Base-by-base conservation (phyloP, 371 early-diverging fungal genomes). In the Paraphysoderma sedebokerense region DNA sequence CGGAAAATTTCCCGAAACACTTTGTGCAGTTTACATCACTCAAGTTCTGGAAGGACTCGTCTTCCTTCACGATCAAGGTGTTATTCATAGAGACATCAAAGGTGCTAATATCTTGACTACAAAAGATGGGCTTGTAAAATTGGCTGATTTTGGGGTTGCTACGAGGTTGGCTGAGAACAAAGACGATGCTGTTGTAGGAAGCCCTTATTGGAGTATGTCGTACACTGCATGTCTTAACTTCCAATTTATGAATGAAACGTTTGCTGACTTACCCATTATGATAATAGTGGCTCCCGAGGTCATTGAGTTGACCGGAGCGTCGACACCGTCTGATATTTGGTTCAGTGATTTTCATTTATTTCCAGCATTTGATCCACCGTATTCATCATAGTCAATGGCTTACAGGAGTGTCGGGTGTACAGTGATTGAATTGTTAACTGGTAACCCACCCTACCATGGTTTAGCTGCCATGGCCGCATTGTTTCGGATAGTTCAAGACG, bases 391-490 rank as follows among this genome's bases (percentile, higher is more conserved):
- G n/a, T n/a, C n/a, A n/a, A n/a, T n/a, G n/a, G n/a, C n/a, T n/a
- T n/a, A n/a, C n/a, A n/a, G n/a, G n/a, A n/a, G n/a, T n/a, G 58
- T 91, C 15, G 92, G 87, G 23, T 88, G 90, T 52, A 87, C 87
- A 0, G 58, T 88, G 8, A 72, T 88, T 31, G 92, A 91, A 57
- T 63, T 91, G 50, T 60, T 85, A 6, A 84, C 84, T 0, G 89
- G 88, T 7, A 76, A 81, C 48, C 91, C 92, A 13, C 90, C 89
- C 3, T 91, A 88, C 61, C 60, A 71, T 1, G 81, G 79, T 19
- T 47, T 88, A 47, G 65, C 81, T 29, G 68, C 82, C 24, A 85
- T 89, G 88, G 73, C 87, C 3, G 85, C 87, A 12, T 72, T 91
- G 49, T 91, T 84, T 61, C 79, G 76, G 37, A 90, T 91, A 47